A percentile compares a stretch with the other conserved stretches of the same genome.
Evolutionary conservation across 345 rosid species (phyloP).

Genomic region (Populus alba): DNA sequence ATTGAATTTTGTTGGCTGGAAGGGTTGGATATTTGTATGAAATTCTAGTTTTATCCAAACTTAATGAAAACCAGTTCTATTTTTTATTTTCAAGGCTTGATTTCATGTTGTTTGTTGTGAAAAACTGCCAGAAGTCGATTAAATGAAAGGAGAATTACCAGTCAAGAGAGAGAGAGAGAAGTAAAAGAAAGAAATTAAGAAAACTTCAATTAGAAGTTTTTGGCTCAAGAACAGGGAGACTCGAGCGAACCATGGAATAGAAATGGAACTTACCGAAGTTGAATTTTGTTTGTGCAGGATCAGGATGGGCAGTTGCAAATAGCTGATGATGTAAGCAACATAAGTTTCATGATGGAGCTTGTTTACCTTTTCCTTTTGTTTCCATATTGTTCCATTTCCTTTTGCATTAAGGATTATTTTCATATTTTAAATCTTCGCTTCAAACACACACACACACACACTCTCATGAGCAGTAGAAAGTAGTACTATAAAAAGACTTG

Average conservation of each 20-base stretch:
- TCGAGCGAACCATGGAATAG: background rate
- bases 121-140: no score
- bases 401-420: background rate
- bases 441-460: background rate
- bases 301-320: slow-evolving; percentile 64
- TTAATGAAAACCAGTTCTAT: no score
- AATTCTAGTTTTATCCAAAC: no score
- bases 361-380: background rate
- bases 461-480: no score
- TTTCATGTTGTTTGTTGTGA: no score
- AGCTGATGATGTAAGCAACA: slow-evolving; percentile 82
- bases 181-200: no score
- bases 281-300: slow-evolving; percentile 59
- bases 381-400: background rate
- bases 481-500: no score
- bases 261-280: slow-evolving; percentile 9
- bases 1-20: no score
- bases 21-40: no score
- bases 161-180: no score
- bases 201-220: background rate
- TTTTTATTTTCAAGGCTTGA: no score
- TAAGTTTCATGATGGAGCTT: background rate
- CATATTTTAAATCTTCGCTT: background rate
- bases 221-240: background rate
- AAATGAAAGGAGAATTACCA: no score